A percentile compares a stretch with the other conserved stretches of the same genome.
These are phyloP conservation scores for Luffa aegyptiaca DNA, from an alignment of 306 rosid species.

Conservation along the genomic window DNA sequence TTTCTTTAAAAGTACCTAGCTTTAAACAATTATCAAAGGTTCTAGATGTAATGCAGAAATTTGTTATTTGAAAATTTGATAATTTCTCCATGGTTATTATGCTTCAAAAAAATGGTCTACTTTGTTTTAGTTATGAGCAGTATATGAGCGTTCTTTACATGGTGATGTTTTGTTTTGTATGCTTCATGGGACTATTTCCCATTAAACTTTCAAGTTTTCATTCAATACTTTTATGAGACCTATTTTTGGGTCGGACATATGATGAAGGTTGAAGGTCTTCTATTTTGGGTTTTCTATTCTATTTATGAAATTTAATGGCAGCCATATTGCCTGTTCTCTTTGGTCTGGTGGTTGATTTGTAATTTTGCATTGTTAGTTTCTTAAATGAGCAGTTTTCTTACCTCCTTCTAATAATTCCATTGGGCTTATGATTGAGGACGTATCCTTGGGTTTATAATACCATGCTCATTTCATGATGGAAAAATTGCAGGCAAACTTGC, in stretches of 20 bases:
- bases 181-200: neutral
- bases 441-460: neutral
- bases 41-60: neutral
- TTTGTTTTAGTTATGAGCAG: neutral
- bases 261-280: neutral
- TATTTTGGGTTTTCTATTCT: neutral
- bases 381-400: neutral
- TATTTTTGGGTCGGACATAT: neutral
- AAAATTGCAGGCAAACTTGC: constrained; percentile 53
- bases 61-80: neutral
- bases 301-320: neutral
- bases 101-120: neutral
- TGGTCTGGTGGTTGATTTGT: neutral
- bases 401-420: neutral
- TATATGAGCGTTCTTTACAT: neutral
- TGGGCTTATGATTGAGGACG: neutral
- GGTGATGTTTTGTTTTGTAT: neutral
- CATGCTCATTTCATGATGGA: neutral
- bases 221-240: neutral
- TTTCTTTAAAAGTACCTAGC: neutral
- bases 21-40: neutral
- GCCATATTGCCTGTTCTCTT: neutral
- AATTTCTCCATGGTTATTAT: neutral
- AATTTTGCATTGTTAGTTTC: neutral
- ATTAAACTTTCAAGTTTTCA: neutral